Evolutionary conservation across 2,329 filamentous ascomycete genomes (phyloP).

Genomic region (Mariannaea elegans): DNA sequence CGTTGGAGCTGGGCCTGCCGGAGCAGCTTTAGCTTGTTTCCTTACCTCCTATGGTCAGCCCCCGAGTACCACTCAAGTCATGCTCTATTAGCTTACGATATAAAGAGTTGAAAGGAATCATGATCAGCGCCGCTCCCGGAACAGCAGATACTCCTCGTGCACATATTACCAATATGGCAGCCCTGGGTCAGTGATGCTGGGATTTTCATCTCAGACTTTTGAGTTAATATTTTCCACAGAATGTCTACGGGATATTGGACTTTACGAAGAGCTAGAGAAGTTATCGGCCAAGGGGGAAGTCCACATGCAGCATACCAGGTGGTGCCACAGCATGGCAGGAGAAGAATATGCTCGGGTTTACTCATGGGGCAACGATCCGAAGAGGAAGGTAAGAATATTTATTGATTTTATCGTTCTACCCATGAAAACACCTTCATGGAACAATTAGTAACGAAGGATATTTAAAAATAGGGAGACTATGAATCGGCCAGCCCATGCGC

Average conservation of each 20-base stretch:
- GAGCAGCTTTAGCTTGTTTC: conserved; percentile 63
- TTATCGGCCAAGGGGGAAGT: conserved; percentile 49
- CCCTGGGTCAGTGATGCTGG: background rate
- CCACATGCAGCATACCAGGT: conserved; percentile 62
- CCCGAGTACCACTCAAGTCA: background rate
- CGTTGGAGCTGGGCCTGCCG: conserved; percentile 62
- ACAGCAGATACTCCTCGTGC: conserved; percentile 66
- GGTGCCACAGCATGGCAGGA: conserved; percentile 61
- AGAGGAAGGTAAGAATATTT: conserved; percentile 53
- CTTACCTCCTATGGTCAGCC: conserved; percentile 55
- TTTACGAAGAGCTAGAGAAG: conserved; percentile 52
- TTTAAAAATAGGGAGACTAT: conserved; percentile 1
- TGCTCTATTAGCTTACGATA: background rate
- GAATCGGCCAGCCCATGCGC: conserved; percentile 6
- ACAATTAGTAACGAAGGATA: too few species aligned
- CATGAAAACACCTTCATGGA: background rate
- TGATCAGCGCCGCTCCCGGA: conserved; percentile 58
- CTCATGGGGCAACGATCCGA: conserved; percentile 61
- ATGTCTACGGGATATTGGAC: conserved; percentile 60
- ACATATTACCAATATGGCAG: conserved; percentile 56
- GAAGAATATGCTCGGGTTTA: conserved; percentile 60
- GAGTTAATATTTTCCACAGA: conserved; percentile 44
- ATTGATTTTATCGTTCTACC: too few species aligned
- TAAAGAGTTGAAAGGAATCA: conserved; percentile 59
- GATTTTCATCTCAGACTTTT: background rate